Base-by-base conservation (phyloP, 179 eudicot species). In the Vitellaria paradoxa region DNA sequence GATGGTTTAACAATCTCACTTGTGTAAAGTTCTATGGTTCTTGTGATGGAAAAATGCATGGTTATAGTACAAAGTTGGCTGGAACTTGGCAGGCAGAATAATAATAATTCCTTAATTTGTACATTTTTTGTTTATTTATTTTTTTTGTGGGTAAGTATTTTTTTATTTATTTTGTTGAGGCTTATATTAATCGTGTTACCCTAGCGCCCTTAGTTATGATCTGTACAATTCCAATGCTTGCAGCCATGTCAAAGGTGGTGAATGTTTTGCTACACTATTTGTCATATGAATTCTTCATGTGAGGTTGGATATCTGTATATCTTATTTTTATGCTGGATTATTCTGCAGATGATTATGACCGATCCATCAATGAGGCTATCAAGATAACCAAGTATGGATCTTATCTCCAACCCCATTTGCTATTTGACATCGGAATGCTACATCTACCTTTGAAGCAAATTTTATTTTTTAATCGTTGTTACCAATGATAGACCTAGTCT, bases 371-470 rank as follows among this genome's bases (percentile, higher is more conserved):
- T 67, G 99, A 95, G 85, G 99, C 99, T 81, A 90, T 95, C 84
- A 91, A 91, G 82, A 82, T 84, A 72, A 95, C 95, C 83, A 95
- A 91, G 99, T 95, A 93, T 45, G 92, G 61, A 61, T 72, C 77
- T 68, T 50, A 53, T 78, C 49, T 1, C 45, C 49, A n/a, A 14
- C 49, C 14, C 56, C 45, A 37, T 68, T 64, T 68, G n/a, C 20
- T 70, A 65, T 52, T 70, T 64, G 6, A 10, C 1, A 53, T 46
- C 26, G 13, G 76, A 42, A 65, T 53, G 52, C 76, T 75, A 7
- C 46, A 23, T 49, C 40, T 24, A 46, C 78, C 69, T 49, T 46
- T 67, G 56, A 52, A 55, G 18, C 40, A 30, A 56, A 20, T 64
- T 14, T 81, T 10, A 63, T 65, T 65, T 68, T 45, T 68, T 18